A percentile compares a stretch with the other conserved stretches of the same genome.
Conservation (phyloP, 164 flowering plant genomes). For the Macadamia tetraphylla region DNA sequence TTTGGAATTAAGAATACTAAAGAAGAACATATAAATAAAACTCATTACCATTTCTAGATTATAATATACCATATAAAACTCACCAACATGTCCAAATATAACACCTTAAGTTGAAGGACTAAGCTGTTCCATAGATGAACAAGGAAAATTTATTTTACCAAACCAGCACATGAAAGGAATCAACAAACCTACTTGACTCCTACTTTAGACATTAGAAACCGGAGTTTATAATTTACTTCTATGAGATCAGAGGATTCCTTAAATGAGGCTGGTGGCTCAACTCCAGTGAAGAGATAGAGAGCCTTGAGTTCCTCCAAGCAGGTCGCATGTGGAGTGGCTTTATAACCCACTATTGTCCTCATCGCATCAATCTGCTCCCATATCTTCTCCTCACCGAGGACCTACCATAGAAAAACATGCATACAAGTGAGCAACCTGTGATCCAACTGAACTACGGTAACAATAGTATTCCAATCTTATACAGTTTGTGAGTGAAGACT, state of each 20-base stretch:
- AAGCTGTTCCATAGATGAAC: no score
- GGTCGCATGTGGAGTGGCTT: conserved; percentile 27
- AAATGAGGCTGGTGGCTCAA: conserved; percentile 60
- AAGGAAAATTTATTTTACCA: no score
- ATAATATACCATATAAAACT: no score
- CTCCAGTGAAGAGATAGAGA: conserved; percentile 70
- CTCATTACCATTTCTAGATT: no score
- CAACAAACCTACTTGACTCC: conserved; percentile 51
- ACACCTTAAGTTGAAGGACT: no score
- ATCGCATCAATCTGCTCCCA: conserved; percentile 63
- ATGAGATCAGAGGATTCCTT: conserved; percentile 35
- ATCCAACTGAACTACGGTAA: no score
- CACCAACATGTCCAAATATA: no score
- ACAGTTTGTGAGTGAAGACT: no score
- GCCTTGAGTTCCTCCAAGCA: conserved; percentile 66
- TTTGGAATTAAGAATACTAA: no score
- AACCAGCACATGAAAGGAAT: no score
- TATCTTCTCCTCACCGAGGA: conserved; percentile 40
- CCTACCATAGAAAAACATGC: conserved; percentile 21
- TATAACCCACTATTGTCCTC: conserved; percentile 65
- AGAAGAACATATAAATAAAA: no score
- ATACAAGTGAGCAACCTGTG: not conserved
- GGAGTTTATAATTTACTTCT: conserved; percentile 45
- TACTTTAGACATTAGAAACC: conserved; percentile 67
- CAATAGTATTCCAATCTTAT: no score